phyloP scores from a whole-genome alignment of 495 filamentous ascomycete species.

The Annulohypoxylon moriforme region DNA sequence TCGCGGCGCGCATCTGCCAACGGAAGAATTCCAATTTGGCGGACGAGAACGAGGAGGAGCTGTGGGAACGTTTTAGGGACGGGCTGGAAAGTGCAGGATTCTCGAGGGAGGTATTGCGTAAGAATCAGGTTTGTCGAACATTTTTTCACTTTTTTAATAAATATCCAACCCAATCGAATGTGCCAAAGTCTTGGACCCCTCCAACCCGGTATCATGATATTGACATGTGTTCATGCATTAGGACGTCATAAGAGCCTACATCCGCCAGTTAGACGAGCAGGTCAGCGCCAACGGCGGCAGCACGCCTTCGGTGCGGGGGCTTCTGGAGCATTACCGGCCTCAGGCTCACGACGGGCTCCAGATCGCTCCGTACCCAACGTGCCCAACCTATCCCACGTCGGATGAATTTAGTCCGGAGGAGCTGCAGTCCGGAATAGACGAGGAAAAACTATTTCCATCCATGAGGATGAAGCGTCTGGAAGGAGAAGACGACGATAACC shows the following conservation, averaged over 20 bases:
- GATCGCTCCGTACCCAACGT: slow-evolving; percentile 44
- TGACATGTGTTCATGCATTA: slow-evolving; percentile 45
- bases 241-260: slow-evolving; percentile 66
- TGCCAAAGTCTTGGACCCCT: slow-evolving; percentile 4
- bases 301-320: slow-evolving; percentile 56
- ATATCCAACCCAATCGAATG: neutral
- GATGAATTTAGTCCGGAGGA: slow-evolving; percentile 40
- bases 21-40: slow-evolving; percentile 53
- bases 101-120: slow-evolving; percentile 58
- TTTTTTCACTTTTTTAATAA: neutral
- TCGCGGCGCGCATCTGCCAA: slow-evolving; percentile 59
- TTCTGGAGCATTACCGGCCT: slow-evolving; percentile 48
- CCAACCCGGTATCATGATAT: slow-evolving; percentile 27
- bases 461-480: slow-evolving; percentile 53
- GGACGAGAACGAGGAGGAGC: slow-evolving; percentile 57
- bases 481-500: slow-evolving; percentile 32
- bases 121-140: slow-evolving; percentile 58
- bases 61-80: slow-evolving; percentile 65
- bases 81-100: slow-evolving; percentile 66
- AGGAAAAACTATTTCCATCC: slow-evolving; percentile 56
- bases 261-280: slow-evolving; percentile 62
- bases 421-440: slow-evolving; percentile 48
- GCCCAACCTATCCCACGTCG: slow-evolving; percentile 32
- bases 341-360: slow-evolving; percentile 21
- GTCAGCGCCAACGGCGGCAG: slow-evolving; percentile 46